Conservation (phyloP, 345 rosid genomes). For the Moricandia moricandioides region DNA sequence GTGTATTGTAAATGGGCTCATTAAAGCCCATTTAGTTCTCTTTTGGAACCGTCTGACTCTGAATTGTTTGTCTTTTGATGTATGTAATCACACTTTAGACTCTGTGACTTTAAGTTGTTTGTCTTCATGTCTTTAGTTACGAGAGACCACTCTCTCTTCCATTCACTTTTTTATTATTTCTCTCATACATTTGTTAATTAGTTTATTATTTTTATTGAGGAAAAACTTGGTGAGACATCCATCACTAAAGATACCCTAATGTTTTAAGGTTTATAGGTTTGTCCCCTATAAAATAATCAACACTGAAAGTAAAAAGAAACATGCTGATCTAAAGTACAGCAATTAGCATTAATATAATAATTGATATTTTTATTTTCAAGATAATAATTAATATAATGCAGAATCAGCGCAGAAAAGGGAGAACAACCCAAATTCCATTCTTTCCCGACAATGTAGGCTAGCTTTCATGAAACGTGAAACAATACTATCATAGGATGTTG, state of each 20-base stretch:
- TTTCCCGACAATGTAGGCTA: constrained; percentile 10
- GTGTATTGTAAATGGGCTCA: no score
- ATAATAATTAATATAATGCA: background rate
- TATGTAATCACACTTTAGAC: no score
- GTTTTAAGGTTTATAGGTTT: background rate
- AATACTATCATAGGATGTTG: constrained; percentile 22
- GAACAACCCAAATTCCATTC: background rate
- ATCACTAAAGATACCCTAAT: background rate
- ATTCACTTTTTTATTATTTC: no score
- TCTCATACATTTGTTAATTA: background rate
- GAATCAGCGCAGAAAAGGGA: background rate
- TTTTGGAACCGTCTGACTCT: no score
- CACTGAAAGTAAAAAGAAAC: background rate
- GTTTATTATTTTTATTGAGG: background rate
- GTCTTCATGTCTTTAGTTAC: background rate
- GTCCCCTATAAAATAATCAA: background rate
- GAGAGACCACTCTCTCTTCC: background rate
- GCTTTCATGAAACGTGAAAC: constrained; percentile 34
- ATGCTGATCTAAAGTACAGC: background rate
- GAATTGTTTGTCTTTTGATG: no score
- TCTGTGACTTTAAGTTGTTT: background rate
- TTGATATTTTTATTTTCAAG: background rate
- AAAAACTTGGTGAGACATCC: no score
- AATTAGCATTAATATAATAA: background rate
- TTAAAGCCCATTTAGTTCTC: constrained; percentile 3